Conservation (phyloP, 495 filamentous ascomycete species). For the Hypoxylon trugodes region DNA sequence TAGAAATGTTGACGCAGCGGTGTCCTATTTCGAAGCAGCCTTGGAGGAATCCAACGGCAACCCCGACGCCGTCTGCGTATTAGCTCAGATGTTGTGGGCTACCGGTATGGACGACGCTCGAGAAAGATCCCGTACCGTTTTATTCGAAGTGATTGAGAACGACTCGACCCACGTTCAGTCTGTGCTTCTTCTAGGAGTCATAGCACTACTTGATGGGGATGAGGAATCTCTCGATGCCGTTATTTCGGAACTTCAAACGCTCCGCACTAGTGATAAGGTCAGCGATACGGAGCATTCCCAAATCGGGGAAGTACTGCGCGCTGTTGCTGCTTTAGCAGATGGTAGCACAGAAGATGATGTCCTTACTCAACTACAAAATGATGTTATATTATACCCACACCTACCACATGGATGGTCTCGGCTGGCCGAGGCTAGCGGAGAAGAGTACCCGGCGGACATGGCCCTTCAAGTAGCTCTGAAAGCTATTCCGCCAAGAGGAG, state of each 20-base stretch:
- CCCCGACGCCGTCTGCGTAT: slow-evolving; percentile 86
- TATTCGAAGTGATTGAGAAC: slow-evolving; percentile 78
- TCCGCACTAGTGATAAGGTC: slow-evolving; percentile 68
- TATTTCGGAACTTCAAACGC: slow-evolving; percentile 72
- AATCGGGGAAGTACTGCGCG: slow-evolving; percentile 56
- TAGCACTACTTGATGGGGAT: slow-evolving; percentile 82
- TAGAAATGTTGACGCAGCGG: slow-evolving; percentile 67
- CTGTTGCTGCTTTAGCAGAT: slow-evolving; percentile 50
- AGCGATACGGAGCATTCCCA: slow-evolving; percentile 54
- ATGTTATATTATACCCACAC: slow-evolving; percentile 80
- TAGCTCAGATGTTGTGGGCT: slow-evolving; percentile 92
- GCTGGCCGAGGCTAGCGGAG: slow-evolving; percentile 61
- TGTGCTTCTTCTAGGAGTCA: slow-evolving; percentile 79
- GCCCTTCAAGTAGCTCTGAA: slow-evolving; percentile 79
- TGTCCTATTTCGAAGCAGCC: slow-evolving; percentile 82
- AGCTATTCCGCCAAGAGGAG: slow-evolving; percentile 73
- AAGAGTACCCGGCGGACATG: slow-evolving; percentile 76
- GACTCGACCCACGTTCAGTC: slow-evolving; percentile 78
- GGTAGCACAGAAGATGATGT: slow-evolving; percentile 43
- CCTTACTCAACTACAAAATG: slow-evolving; percentile 66
- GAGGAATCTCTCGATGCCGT: slow-evolving; percentile 82
- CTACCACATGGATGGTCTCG: slow-evolving; percentile 80
- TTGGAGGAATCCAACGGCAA: slow-evolving; percentile 78
- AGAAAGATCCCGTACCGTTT: slow-evolving; percentile 76
- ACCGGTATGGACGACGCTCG: slow-evolving; percentile 80